Conservation (phyloP, 306 rosid genomes). For the Pueraria montana region DNA sequence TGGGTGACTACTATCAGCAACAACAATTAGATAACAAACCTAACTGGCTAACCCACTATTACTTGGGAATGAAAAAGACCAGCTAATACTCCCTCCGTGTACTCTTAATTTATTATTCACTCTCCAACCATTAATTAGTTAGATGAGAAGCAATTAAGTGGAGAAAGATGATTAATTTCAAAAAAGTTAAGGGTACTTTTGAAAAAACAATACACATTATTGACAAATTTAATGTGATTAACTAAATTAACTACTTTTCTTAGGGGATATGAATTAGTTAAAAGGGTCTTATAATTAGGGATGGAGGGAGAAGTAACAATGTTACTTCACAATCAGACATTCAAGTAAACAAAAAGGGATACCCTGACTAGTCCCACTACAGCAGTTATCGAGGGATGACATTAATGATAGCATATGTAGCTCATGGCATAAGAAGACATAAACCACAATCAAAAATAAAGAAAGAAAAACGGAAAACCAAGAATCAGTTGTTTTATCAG, state of each 20-base stretch:
- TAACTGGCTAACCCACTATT: background rate
- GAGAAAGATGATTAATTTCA: no score
- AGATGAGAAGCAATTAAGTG: no score
- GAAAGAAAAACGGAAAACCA: constrained; percentile 18
- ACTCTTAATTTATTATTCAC: no score
- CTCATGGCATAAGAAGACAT: background rate
- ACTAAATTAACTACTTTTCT: no score
- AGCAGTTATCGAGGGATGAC: background rate
- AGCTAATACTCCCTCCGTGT: no score
- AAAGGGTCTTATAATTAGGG: no score
- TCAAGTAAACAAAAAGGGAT: constrained; percentile 22
- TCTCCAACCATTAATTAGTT: no score
- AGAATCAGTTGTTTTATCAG: background rate
- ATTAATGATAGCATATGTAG: background rate
- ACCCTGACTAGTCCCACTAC: constrained; percentile 7
- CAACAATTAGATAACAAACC: background rate
- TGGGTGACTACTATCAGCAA: background rate
- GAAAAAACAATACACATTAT: no score
- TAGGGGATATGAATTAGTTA: no score
- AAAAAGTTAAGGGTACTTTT: no score
- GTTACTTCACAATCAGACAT: background rate
- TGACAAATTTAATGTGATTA: no score
- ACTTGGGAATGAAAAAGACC: background rate
- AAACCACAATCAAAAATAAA: background rate
- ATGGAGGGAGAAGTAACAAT: no score